A percentile compares a stretch with the other conserved stretches of the same genome.
phyloP scores from a whole-genome alignment of 495 filamentous ascomycete genomes.

The Xylaria grammica region DNA sequence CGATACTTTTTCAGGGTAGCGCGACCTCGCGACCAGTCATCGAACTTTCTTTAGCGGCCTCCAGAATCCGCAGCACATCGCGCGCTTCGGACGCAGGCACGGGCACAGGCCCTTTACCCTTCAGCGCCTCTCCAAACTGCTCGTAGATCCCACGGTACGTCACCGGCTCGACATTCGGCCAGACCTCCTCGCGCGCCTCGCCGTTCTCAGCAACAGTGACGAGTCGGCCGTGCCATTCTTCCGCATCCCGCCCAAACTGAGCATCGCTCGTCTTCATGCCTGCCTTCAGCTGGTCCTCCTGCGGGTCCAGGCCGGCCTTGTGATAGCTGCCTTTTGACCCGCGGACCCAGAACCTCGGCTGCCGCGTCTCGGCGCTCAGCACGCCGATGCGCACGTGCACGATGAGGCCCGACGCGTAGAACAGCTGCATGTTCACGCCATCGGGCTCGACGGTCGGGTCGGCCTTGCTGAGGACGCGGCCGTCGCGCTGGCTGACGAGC shows the following conservation, averaged over 20 bases:
- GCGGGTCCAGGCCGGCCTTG: constrained; percentile 78
- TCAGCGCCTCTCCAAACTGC: constrained; percentile 69
- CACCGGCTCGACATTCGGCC: constrained; percentile 67
- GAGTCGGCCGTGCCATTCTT: constrained; percentile 48
- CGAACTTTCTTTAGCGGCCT: constrained; percentile 72
- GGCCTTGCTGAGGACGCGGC: constrained; percentile 40
- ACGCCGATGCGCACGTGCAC: constrained; percentile 73
- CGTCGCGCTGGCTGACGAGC: constrained; percentile 68
- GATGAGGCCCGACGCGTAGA: constrained; percentile 64
- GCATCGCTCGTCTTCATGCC: constrained; percentile 69
- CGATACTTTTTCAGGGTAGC: constrained; percentile 38
- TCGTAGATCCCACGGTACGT: constrained; percentile 79
- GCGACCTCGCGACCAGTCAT: constrained; percentile 65
- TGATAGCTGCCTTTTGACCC: constrained; percentile 81
- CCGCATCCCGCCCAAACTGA: constrained; percentile 69
- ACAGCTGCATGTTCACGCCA: constrained; percentile 69
- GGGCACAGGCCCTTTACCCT: constrained; percentile 64
- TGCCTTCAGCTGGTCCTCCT: constrained; percentile 79
- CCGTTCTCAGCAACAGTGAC: constrained; percentile 46
- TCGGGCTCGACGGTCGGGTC: constrained; percentile 67
- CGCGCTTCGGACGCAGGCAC: constrained; percentile 74
- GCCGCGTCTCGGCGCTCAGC: constrained; percentile 70
- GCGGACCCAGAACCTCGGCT: constrained; percentile 80
- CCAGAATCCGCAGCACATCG: constrained; percentile 76
- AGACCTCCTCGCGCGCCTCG: constrained; percentile 45